Evolutionary conservation across 257 asterid species (phyloP), one percentile per base, ranked within the genome.

Genomic region (Cynanchum wilfordii): DNA sequence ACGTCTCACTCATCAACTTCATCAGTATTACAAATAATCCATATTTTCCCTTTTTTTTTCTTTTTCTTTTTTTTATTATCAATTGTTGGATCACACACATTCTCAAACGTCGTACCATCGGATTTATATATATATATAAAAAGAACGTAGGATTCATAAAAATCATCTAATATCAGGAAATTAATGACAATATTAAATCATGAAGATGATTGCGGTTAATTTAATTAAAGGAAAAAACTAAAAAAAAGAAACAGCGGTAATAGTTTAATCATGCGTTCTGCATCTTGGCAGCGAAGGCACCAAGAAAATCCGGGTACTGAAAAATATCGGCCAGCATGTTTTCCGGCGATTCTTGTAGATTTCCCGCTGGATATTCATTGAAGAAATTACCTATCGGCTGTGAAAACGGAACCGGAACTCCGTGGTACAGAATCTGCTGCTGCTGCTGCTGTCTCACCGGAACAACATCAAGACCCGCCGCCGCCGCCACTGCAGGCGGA

Each of bases 261-360:
- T 42, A 42, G 7, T 42, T 42, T 42, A 42, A 40, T 40, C 38
- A 33, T 4, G 84, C 78, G 76, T 84, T 81, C 62, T 79, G 83
- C 69, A 77, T 66, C 66, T 80, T 75, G 15, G 83, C 79, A 17
- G 84, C 69, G 10, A 79, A 79, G 2, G 74, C 57, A 63, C 77
- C 75, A 55, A 81, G 71, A 69, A 78, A 77, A 22, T 81, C 83
- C 20, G 75, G 80, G 73, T 76, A 71, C 78, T 76, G 87, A 29
- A 75, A 56, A 10, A 69, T 70, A 38, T 81, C 82, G 7, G 29
- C 73, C 75, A 74, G 10, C 79, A 63, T 50, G 38, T 55, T 64
- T 56, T 78, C 74, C 22, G 77, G 79, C 12, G 80, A 56, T n/a
- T 20, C 62, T 67, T 67, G 79, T 30, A 52, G 8, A 47, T 67